Evolutionary conservation across 176 grass and related monocot genomes (phyloP).

Genomic region (Secale cereale): DNA sequence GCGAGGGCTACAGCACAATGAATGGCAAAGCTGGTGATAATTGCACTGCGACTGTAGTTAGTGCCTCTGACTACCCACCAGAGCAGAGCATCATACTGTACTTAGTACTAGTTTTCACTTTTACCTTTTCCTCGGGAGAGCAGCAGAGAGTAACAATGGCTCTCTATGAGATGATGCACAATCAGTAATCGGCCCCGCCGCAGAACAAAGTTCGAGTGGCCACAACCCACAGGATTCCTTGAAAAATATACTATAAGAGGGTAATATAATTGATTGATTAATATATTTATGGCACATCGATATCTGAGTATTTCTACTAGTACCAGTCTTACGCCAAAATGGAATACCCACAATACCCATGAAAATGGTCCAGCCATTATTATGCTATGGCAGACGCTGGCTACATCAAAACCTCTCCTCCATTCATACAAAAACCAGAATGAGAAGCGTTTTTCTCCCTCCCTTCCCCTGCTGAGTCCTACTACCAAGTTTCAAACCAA

Average conservation of each 20-base stretch:
- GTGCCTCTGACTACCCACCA: slow-evolving; percentile 1
- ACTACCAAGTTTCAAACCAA: neutral
- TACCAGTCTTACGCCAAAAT: slow-evolving; percentile 10
- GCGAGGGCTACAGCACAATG: slow-evolving; percentile 7
- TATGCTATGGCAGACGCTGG: slow-evolving; percentile 2
- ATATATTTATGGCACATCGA: slow-evolving; percentile 26
- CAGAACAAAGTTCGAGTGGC: neutral
- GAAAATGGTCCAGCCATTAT: slow-evolving; percentile 29
- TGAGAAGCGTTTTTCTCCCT: slow-evolving; percentile 23
- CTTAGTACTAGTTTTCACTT: neutral
- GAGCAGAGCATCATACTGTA: neutral
- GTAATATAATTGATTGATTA: slow-evolving; percentile 21
- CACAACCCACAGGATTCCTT: neutral
- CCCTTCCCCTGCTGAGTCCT: neutral
- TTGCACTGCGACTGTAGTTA: slow-evolving; percentile 4
- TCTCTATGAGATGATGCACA: neutral
- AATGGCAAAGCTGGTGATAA: slow-evolving; percentile 18
- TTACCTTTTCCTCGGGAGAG: neutral
- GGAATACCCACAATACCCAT: slow-evolving; percentile 20
- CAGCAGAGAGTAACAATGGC: neutral
- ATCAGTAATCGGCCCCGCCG: neutral
- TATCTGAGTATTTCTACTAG: neutral
- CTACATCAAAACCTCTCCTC: slow-evolving; percentile 18
- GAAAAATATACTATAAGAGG: neutral
- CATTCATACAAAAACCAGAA: slow-evolving; percentile 51